A percentile compares a stretch with the other conserved stretches of the same genome.
Evolutionary conservation across 2,329 filamentous ascomycete species (phyloP).

Genomic region (Ramichloridium luteum): DNA sequence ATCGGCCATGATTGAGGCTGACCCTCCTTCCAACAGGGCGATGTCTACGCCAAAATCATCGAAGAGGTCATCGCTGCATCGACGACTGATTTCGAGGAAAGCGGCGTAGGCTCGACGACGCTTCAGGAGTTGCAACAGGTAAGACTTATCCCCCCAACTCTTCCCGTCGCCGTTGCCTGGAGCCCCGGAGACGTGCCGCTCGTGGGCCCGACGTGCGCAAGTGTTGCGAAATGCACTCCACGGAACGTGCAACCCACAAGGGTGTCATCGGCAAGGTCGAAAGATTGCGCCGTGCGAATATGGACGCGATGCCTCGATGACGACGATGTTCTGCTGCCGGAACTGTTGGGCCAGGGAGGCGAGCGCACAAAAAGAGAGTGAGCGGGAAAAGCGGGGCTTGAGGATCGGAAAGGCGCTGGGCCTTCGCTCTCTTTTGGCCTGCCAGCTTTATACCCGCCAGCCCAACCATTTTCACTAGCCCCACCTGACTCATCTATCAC

Average conservation of each 20-base stretch:
- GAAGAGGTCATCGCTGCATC: constrained; percentile 54
- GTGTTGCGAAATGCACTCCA: no score
- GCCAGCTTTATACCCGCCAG: constrained; percentile 32
- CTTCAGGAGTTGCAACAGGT: constrained; percentile 81
- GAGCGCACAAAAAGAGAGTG: no score
- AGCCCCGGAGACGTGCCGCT: no score
- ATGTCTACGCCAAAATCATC: constrained; percentile 83
- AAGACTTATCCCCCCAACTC: constrained; percentile 23
- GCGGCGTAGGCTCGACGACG: constrained; percentile 76
- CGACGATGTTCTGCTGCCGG: no score
- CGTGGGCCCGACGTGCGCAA: no score
- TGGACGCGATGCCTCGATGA: no score
- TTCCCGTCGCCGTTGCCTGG: no score
- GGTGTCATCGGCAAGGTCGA: no score
- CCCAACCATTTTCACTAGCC: constrained; percentile 8
- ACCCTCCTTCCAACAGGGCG: constrained; percentile 53
- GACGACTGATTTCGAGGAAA: constrained; percentile 91
- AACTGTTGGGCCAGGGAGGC: no score
- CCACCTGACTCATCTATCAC: constrained; percentile 13
- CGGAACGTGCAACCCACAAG: no score
- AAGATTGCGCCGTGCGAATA: no score
- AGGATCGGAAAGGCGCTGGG: constrained; percentile 26
- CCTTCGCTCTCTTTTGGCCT: constrained; percentile 33
- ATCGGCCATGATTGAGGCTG: no score
- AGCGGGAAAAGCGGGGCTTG: constrained; percentile 34